A percentile compares a stretch with the other conserved stretches of the same genome.
These are phyloP conservation scores for Taphrina pruni DNA, from an alignment of 1,139 yeast species.

Conservation along the genomic window DNA sequence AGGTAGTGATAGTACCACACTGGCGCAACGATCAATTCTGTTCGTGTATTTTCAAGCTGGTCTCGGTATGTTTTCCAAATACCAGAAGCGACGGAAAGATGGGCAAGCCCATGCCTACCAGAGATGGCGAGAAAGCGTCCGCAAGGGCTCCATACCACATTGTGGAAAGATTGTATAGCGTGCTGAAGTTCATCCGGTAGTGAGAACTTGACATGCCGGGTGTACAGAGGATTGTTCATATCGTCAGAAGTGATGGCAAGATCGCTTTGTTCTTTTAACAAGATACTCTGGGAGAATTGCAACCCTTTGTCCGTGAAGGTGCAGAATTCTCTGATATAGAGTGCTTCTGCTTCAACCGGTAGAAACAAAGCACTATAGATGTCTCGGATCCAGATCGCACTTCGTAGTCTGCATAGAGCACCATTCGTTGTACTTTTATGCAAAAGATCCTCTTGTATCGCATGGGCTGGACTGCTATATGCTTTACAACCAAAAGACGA, in stretches of 20 bases:
- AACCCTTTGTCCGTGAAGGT: neutral
- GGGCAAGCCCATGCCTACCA: slow-evolving; percentile 55
- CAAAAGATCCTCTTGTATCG: neutral
- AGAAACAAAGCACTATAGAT: slow-evolving; percentile 2
- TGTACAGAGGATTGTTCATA: neutral
- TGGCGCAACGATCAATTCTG: slow-evolving; percentile 56
- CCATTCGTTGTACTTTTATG: neutral
- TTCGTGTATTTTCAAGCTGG: slow-evolving; percentile 53
- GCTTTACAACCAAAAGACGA: neutral
- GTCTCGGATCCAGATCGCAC: slow-evolving; percentile 12
- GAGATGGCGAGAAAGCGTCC: slow-evolving; percentile 57
- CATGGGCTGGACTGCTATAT: neutral
- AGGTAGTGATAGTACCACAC: slow-evolving; percentile 55
- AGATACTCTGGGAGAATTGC: neutral
- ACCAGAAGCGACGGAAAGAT: slow-evolving; percentile 53
- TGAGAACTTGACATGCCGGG: neutral
- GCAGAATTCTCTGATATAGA: neutral
- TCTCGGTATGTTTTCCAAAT: slow-evolving; percentile 55
- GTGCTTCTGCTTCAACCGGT: slow-evolving; percentile 1
- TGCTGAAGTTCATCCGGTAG: neutral
- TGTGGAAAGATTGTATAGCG: slow-evolving; percentile 47
- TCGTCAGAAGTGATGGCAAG: neutral
- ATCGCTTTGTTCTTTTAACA: neutral
- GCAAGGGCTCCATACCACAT: slow-evolving; percentile 53
- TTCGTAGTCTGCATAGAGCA: neutral